Base-by-base conservation (phyloP, 768 basidiomycete genomes). In the Boletus reticulatus region DNA sequence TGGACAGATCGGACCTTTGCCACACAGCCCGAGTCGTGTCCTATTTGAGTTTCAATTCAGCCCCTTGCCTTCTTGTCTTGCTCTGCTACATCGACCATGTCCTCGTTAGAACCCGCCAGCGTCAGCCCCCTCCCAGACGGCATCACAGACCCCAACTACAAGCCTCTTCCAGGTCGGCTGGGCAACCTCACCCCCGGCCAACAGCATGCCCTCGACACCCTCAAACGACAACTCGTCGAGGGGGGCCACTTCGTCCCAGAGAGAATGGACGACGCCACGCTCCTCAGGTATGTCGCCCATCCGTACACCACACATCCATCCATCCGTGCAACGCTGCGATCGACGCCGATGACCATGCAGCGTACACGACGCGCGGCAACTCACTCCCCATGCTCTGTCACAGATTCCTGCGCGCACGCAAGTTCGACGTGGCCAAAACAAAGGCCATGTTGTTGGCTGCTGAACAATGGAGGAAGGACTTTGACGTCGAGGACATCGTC, bases 331-430 rank as follows among this genome's bases (percentile, higher is more conserved):
- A 36, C 17, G 24, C 14, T 11, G 48, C 52, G 58, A 58, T 63
- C 56, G 50, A 48, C 20, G 27, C 41, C 52, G 70, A 63, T 65
- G 53, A 37, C n/a, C 14, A 14, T 6, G 34, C 34, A 36, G 16
- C 22, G 42, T 51, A 46, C 53, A 20, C 55, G 37, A 55, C 31
- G n/a, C 34, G 34, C 34, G 34, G 34, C 34, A 19, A 42, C 38
- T 47, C 47, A 42, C 19, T 2, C 27, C 27, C 3, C 34, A 6
- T 11, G 3, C 17, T 2, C 19, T 32, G 2, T 13, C 6, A 4
- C 58, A 92, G 94, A 66, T 99, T 96, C 76, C 75, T 98, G 57
- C 82, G 97, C 36, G 97, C 96, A 7, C 81, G 97, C 62, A 94
- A 89, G 73, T 99, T 98, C 61, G 94, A 98, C 75, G 71, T 96